A percentile compares a stretch with the other conserved stretches of the same genome.
These are phyloP conservation scores for Elaeagnus macrophylla DNA, from an alignment of 306 rosid species.

Conservation along the genomic window DNA sequence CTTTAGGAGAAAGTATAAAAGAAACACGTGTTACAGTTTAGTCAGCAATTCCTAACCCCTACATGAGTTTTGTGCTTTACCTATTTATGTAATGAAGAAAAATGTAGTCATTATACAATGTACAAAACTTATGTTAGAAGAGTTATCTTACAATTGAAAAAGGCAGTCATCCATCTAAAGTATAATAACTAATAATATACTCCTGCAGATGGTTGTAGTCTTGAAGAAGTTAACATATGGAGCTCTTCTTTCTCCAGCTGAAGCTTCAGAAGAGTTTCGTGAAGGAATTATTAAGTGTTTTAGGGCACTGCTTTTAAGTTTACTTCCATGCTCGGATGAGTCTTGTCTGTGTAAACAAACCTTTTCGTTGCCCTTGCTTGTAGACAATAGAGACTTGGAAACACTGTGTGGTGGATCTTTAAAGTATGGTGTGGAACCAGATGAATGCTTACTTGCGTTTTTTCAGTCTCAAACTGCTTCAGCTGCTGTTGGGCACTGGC, in stretches of 20 bases:
- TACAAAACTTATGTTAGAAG: not conserved
- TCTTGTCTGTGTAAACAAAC: constrained; percentile 56
- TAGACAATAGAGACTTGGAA: constrained; percentile 28
- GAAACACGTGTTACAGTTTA: too few species aligned
- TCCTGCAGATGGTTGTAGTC: constrained; percentile 80
- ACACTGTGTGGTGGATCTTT: constrained; percentile 20
- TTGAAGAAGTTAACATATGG: constrained; percentile 85
- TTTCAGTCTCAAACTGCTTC: constrained; percentile 65
- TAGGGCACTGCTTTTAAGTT: constrained; percentile 52
- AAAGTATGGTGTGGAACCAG: constrained; percentile 38
- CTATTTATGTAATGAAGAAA: too few species aligned
- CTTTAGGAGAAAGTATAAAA: too few species aligned
- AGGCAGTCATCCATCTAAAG: constrained; percentile 6
- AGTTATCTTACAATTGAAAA: not conserved
- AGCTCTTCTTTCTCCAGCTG: constrained; percentile 73
- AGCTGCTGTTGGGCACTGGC: constrained; percentile 92
- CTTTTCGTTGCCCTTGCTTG: constrained; percentile 47
- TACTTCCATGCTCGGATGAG: constrained; percentile 49
- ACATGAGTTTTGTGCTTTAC: too few species aligned
- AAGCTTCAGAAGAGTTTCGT: constrained; percentile 97
- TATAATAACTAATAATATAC: constrained; percentile 3
- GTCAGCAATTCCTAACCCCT: too few species aligned
- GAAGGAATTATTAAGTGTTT: constrained; percentile 81
- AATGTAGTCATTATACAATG: too few species aligned
- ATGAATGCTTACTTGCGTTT: constrained; percentile 69